Conservation (phyloP, 805 yeast genomes). For the Teunomyces tritomae region DNA sequence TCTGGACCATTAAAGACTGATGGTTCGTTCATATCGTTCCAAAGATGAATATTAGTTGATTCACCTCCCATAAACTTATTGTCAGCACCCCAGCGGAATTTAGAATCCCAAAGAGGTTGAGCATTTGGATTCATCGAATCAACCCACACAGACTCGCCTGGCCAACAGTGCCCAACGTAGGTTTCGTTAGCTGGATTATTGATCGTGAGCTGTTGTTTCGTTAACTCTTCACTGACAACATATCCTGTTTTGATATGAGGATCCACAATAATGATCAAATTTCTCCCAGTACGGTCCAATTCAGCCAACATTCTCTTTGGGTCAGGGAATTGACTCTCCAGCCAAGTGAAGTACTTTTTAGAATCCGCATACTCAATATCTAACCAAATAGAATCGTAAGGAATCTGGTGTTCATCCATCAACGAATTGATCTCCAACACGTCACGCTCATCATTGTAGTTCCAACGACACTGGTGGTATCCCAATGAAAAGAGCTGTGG, state of each 20-base stretch:
- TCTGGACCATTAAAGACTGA: constrained; percentile 95
- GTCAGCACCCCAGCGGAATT: constrained; percentile 46
- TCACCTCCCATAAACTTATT: constrained; percentile 36
- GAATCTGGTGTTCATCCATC: constrained; percentile 73
- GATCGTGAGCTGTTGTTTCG: constrained; percentile 44
- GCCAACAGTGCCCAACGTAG: constrained; percentile 94
- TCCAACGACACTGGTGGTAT: constrained; percentile 97
- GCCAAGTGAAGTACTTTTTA: constrained; percentile 93
- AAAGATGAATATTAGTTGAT: constrained; percentile 69
- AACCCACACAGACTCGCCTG: constrained; percentile 93
- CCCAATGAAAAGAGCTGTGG: constrained; percentile 83
- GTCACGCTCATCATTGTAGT: constrained; percentile 85
- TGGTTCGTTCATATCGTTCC: constrained; percentile 99
- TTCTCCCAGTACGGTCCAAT: constrained; percentile 71
- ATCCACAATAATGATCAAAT: constrained; percentile 81
- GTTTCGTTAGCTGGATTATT: constrained; percentile 45
- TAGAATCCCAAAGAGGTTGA: constrained; percentile 55
- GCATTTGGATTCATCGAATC: constrained; percentile 74
- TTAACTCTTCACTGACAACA: constrained; percentile 55
- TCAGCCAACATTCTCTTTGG: constrained; percentile 66
- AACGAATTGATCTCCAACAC: constrained; percentile 66
- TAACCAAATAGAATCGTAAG: constrained; percentile 91
- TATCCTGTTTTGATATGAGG: constrained; percentile 84
- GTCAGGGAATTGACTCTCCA: constrained; percentile 65
- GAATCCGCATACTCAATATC: constrained; percentile 89